These are phyloP conservation scores for Scheffersomyces spartinae DNA, from an alignment of 805 yeast species.

Conservation along the genomic window DNA sequence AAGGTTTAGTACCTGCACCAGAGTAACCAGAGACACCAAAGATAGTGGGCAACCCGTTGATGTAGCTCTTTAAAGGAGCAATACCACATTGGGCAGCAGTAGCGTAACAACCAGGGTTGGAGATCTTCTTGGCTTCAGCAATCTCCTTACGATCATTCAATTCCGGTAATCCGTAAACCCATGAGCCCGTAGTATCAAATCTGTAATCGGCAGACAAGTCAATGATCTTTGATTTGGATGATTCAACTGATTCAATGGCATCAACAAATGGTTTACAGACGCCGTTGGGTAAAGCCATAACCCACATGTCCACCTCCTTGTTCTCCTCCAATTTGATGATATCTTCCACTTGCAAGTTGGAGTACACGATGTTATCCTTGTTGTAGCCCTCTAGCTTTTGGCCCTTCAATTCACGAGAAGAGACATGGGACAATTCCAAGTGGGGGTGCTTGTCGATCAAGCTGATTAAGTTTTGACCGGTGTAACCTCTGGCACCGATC, in stretches of 20 bases:
- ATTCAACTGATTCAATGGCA: constrained; percentile 57
- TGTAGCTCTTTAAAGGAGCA: constrained; percentile 67
- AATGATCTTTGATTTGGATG: constrained; percentile 67
- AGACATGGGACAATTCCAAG: constrained; percentile 82
- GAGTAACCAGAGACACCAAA: constrained; percentile 98
- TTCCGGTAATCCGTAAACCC: constrained; percentile 96
- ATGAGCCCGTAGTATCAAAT: constrained; percentile 76
- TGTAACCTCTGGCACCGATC: constrained; percentile 97
- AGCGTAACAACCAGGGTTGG: constrained; percentile 99
- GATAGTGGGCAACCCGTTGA: constrained; percentile 65
- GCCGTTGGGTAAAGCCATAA: constrained; percentile 98
- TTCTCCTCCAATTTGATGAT: constrained; percentile 65
- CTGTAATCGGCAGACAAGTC: constrained; percentile 95
- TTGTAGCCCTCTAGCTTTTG: constrained; percentile 79
- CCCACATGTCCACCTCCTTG: constrained; percentile 88
- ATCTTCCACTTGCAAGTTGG: constrained; percentile 81
- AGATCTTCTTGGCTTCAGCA: constrained; percentile 63
- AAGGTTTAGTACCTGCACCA: constrained; percentile 98
- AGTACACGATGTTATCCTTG: constrained; percentile 68
- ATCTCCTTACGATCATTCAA: constrained; percentile 58
- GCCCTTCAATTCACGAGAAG: constrained; percentile 91
- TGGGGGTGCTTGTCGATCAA: constrained; percentile 81
- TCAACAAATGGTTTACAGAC: constrained; percentile 85
- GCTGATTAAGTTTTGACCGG: constrained; percentile 87
- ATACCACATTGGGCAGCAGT: constrained; percentile 93